Conservation (phyloP, 768 basidiomycete genomes). For the Leccinum variicolor region DNA sequence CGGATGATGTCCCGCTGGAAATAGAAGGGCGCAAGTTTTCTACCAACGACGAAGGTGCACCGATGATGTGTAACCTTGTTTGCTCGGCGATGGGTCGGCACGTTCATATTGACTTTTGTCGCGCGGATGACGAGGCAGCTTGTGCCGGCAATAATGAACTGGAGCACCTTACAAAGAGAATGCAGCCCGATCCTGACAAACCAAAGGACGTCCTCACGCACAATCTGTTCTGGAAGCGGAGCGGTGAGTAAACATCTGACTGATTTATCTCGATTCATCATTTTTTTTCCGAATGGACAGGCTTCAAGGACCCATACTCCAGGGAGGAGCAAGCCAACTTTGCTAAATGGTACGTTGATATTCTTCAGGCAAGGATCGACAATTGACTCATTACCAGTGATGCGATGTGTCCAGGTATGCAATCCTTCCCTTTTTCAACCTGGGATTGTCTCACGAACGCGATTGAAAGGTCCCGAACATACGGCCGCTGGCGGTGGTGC, state of each 20-base stretch:
- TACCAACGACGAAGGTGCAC: conserved; percentile 53
- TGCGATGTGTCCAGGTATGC: conserved; percentile 47
- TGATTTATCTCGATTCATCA: background rate
- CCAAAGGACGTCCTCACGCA: conserved; percentile 57
- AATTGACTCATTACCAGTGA: conserved; percentile 33
- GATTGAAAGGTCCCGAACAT: conserved; percentile 48
- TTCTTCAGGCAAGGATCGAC: background rate
- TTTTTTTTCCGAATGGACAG: conserved; percentile 23
- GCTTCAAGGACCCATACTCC: conserved; percentile 63
- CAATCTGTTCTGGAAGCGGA: conserved; percentile 53
- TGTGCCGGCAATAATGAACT: conserved; percentile 42
- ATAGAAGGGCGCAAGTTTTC: conserved; percentile 54
- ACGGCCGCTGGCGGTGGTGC: conserved; percentile 33
- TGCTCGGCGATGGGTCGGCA: conserved; percentile 57
- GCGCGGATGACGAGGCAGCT: conserved; percentile 31
- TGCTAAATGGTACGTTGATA: conserved; percentile 43
- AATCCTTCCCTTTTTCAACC: background rate
- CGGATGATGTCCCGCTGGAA: conserved; percentile 47
- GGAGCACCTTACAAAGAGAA: conserved; percentile 41
- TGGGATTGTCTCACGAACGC: background rate
- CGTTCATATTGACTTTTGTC: conserved; percentile 55
- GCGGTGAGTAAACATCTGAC: conserved; percentile 34
- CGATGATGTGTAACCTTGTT: conserved; percentile 59
- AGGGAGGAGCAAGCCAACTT: conserved; percentile 55
- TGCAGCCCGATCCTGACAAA: conserved; percentile 45